Conservation (phyloP, 352 stramenopile species). For the Pythium plurisporium region DNA sequence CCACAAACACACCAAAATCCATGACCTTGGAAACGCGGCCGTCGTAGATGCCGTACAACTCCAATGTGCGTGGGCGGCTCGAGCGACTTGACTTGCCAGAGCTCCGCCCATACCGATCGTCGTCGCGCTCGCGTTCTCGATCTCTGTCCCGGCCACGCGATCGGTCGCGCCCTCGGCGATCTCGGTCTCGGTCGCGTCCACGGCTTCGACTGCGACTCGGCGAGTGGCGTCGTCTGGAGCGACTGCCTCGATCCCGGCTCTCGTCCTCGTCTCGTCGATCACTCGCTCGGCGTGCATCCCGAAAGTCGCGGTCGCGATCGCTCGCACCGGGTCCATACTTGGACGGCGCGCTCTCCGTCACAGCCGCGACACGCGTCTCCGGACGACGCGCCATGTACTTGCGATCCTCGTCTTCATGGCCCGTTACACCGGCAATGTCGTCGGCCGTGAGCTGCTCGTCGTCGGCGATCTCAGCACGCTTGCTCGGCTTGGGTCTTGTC, state of each 20-base stretch:
- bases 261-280: not conserved
- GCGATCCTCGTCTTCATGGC: constrained; percentile 14
- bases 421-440: constrained; percentile 50
- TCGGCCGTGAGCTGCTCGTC: constrained; percentile 58
- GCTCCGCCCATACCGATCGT: constrained; percentile 14
- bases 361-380: not conserved
- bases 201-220: constrained; percentile 19
- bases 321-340: constrained; percentile 8
- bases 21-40: constrained; percentile 93
- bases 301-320: constrained; percentile 1
- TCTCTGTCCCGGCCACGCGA: constrained; percentile 35
- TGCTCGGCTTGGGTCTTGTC: constrained; percentile 8
- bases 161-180: constrained; percentile 18
- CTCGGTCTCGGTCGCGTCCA: constrained; percentile 34
- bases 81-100: constrained; percentile 21
- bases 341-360: not conserved
- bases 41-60: constrained; percentile 95
- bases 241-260: not conserved
- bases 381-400: constrained; percentile 11
- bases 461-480: constrained; percentile 32
- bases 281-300: no score
- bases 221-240: not conserved
- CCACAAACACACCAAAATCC: constrained; percentile 97
- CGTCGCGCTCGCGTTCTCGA: constrained; percentile 4
- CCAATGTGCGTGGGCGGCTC: constrained; percentile 29